phyloP scores from a whole-genome alignment of 106 monocot genomes.

The Allium cepa region DNA sequence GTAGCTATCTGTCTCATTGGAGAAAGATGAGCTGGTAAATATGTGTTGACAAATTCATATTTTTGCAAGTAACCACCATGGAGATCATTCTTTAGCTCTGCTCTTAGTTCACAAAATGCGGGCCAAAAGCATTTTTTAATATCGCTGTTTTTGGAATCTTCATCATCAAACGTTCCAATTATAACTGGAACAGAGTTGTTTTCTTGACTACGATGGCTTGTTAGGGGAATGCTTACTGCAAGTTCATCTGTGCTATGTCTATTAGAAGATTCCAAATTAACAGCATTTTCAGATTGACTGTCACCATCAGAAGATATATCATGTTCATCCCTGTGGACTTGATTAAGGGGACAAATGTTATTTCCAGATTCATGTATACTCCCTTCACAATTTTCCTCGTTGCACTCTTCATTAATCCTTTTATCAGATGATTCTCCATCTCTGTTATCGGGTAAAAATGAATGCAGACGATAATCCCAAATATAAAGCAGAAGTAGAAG shows the following conservation, averaged over 20 bases:
- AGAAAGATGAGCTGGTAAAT: constrained; percentile 38
- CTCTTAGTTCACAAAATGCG: constrained; percentile 44
- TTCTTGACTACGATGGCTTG: constrained; percentile 10
- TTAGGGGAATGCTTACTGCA: constrained; percentile 9
- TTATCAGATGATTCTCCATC: constrained; percentile 5
- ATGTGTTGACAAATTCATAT: constrained; percentile 54
- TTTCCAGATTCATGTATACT: constrained; percentile 1
- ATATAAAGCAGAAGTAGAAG: constrained; percentile 70
- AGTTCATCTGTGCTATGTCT: background rate
- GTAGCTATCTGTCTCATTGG: constrained; percentile 18
- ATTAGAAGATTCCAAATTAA: constrained; percentile 6
- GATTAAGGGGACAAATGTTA: background rate
- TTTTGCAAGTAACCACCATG: constrained; percentile 34
- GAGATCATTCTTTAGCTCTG: constrained; percentile 49
- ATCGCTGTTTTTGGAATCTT: constrained; percentile 14
- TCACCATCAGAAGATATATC: constrained; percentile 14
- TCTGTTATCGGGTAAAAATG: constrained; percentile 16
- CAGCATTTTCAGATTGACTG: constrained; percentile 13
- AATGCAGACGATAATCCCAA: constrained; percentile 77
- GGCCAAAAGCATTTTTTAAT: constrained; percentile 62
- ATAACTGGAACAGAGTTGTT: constrained; percentile 13
- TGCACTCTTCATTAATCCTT: background rate
- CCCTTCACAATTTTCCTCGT: constrained; percentile 1
- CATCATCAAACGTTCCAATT: background rate
- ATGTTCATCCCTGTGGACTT: constrained; percentile 8